These are phyloP conservation scores for Insectozyma bohioensis DNA, from an alignment of 1,139 yeast species.

Conservation along the genomic window DNA sequence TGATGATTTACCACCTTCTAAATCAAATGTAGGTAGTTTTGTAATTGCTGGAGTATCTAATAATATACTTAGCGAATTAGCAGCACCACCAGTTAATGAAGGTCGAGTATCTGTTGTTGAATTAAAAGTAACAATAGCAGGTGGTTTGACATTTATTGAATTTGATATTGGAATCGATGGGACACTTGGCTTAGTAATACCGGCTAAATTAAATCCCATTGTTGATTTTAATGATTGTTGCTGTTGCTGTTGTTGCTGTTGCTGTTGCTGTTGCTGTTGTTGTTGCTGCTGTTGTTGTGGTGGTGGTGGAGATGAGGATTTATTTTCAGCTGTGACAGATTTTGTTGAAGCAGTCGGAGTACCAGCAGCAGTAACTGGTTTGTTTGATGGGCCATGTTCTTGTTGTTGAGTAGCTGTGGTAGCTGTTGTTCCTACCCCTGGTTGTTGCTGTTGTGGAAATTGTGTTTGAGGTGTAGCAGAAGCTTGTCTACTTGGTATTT, in stretches of 20 bases:
- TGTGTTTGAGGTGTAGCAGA: constrained; percentile 13
- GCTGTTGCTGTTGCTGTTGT: constrained; percentile 7
- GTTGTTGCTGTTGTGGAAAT: constrained; percentile 7
- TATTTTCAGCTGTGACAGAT: background rate
- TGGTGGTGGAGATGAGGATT: constrained; percentile 1
- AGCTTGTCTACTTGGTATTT: constrained; percentile 10
- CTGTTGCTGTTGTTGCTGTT: constrained; percentile 4
- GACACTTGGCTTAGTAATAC: constrained; percentile 63
- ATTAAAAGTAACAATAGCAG: constrained; percentile 60
- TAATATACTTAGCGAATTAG: constrained; percentile 60
- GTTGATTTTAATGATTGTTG: constrained; percentile 12
- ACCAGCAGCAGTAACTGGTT: constrained; percentile 3
- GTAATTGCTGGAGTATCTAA: constrained; percentile 72
- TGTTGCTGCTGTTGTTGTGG: background rate
- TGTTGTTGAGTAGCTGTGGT: constrained; percentile 2
- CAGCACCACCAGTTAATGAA: constrained; percentile 82
- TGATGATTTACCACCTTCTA: constrained; percentile 26
- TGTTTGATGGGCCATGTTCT: constrained; percentile 7
- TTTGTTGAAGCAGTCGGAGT: constrained; percentile 7
- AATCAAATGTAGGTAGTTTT: constrained; percentile 78
- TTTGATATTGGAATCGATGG: constrained; percentile 75
- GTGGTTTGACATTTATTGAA: constrained; percentile 62
- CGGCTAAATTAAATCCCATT: constrained; percentile 25
- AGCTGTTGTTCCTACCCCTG: constrained; percentile 6
- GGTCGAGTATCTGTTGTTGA: constrained; percentile 60